phyloP scores from a whole-genome alignment of 768 basidiomycete species.

The Chlorophyllum brunneum region DNA sequence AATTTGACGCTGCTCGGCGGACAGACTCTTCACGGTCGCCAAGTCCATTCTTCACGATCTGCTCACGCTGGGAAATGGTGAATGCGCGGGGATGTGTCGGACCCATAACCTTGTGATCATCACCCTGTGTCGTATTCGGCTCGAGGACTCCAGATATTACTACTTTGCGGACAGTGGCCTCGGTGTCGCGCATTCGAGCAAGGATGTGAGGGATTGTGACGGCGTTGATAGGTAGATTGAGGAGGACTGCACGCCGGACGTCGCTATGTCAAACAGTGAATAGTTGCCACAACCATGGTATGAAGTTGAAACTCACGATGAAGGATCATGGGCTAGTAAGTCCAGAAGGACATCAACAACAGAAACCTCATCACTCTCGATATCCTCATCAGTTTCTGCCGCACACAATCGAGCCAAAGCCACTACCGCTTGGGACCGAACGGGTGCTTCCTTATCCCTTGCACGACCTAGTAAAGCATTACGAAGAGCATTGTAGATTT shows the following conservation, averaged over 20 bases:
- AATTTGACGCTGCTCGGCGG: constrained; percentile 62
- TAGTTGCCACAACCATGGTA: not conserved
- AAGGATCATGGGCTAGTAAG: constrained; percentile 65
- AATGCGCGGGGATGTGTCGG: constrained; percentile 63
- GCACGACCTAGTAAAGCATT: constrained; percentile 64
- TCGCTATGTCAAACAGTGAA: constrained; percentile 46
- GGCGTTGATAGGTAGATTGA: constrained; percentile 59
- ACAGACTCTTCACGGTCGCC: constrained; percentile 81
- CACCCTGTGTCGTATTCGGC: constrained; percentile 26
- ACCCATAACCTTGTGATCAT: constrained; percentile 33
- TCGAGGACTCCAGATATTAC: constrained; percentile 63
- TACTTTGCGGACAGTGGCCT: constrained; percentile 67
- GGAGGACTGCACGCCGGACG: constrained; percentile 76
- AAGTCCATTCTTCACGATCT: constrained; percentile 76
- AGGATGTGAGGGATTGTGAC: constrained; percentile 65
- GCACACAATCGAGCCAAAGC: constrained; percentile 75
- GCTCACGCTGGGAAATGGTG: constrained; percentile 68
- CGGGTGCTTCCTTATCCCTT: constrained; percentile 70
- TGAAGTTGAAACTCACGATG: constrained; percentile 51
- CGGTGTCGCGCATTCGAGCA: constrained; percentile 75
- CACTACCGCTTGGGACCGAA: constrained; percentile 78
- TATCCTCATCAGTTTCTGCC: constrained; percentile 60
- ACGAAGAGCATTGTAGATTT: constrained; percentile 63
- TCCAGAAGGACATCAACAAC: constrained; percentile 64
- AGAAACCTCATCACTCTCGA: constrained; percentile 44